A percentile compares a stretch with the other conserved stretches of the same genome.
phyloP scores from a whole-genome alignment of 129 eudicot species.

The Centella asiatica region DNA sequence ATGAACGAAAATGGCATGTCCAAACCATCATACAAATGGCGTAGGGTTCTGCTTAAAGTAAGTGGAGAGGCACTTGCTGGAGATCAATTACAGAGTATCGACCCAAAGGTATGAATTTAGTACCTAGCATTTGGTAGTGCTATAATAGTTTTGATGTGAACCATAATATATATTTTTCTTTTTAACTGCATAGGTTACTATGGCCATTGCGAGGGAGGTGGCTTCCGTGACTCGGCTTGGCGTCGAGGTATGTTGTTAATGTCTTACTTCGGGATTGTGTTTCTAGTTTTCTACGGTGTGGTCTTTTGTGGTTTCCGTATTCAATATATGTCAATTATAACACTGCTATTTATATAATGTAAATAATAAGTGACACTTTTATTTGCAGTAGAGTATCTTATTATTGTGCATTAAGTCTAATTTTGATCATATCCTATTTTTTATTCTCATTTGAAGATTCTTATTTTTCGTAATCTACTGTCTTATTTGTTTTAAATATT shows the following conservation, averaged over 20 bases:
- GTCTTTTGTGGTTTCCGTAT: too few relatives aligned
- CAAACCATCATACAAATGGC: conserved; percentile 59
- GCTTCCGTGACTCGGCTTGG: conserved; percentile 93
- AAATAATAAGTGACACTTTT: not conserved
- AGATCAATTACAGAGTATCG: conserved; percentile 73
- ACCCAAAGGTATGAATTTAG: conserved; percentile 67
- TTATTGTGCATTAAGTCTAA: not conserved
- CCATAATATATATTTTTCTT: conserved; percentile 11
- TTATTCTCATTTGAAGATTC: too few relatives aligned
- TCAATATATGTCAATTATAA: too few relatives aligned
- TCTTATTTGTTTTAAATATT: too few relatives aligned
- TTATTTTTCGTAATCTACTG: too few relatives aligned
- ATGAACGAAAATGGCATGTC: conserved; percentile 44
- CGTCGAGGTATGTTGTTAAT: conserved; percentile 53
- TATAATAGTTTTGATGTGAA: not conserved
- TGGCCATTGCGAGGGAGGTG: conserved; percentile 97
- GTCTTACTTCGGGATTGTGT: not conserved
- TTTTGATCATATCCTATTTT: too few relatives aligned
- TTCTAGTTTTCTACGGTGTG: not conserved
- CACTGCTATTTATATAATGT: not conserved
- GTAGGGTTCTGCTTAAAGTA: conserved; percentile 90
- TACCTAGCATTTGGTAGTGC: not conserved
- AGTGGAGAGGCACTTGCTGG: conserved; percentile 99
- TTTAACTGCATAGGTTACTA: conserved; percentile 48
- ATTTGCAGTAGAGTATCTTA: not conserved